A percentile compares a stretch with the other conserved stretches of the same genome.
phyloP scores from a whole-genome alignment of 345 rosid species.

The Durio zibethinus region DNA sequence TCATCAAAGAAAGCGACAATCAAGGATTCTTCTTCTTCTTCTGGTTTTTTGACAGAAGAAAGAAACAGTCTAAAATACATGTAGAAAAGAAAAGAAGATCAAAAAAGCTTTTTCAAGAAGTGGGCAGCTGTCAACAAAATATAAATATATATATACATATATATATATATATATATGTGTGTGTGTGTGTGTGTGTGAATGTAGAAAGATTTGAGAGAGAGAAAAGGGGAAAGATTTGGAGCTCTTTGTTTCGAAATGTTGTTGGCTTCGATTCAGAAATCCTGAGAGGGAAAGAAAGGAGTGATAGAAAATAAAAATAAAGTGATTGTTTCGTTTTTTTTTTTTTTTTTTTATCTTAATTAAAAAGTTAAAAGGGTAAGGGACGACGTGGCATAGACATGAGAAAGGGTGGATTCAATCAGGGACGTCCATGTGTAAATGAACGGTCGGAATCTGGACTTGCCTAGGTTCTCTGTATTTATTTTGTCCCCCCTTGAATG shows the following conservation, averaged over 20 bases:
- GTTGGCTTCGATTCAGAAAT: constrained; percentile 32
- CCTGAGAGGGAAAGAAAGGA: constrained; percentile 28
- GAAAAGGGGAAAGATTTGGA: background rate
- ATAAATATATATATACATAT: no score
- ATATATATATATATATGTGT: no score
- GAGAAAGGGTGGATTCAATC: constrained; percentile 19
- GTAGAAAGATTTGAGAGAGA: constrained; percentile 16
- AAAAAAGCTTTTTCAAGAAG: constrained; percentile 19
- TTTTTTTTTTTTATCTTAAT: background rate
- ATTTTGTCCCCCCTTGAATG: background rate
- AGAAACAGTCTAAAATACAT: constrained; percentile 23
- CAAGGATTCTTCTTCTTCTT: constrained; percentile 33
- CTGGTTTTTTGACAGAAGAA: background rate
- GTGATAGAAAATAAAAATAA: no score
- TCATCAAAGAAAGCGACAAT: constrained; percentile 38
- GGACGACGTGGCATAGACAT: constrained; percentile 35
- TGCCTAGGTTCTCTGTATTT: background rate
- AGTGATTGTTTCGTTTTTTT: no score
- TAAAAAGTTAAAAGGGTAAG: constrained; percentile 10
- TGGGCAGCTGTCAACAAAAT: constrained; percentile 22
- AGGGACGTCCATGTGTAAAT: constrained; percentile 24
- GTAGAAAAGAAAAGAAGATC: background rate
- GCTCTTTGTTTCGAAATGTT: background rate
- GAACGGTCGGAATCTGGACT: constrained; percentile 18
- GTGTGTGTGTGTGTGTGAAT: no score